These are phyloP conservation scores for Trichoderma breve DNA, from an alignment of 2,329 filamentous ascomycete genomes.

Conservation along the genomic window DNA sequence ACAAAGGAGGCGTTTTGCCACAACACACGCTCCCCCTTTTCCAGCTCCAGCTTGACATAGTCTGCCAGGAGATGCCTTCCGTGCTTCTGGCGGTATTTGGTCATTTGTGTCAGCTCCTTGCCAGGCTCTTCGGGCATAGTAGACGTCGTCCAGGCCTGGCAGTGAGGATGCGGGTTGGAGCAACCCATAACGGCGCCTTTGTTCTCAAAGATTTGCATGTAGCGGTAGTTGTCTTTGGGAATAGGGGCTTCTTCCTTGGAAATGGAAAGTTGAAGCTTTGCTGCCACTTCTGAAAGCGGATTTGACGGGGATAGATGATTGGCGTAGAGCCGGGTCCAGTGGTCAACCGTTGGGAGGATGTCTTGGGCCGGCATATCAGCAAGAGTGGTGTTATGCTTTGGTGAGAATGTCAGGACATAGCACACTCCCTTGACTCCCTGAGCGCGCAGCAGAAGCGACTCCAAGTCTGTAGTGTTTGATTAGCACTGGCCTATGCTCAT, in stretches of 20 bases:
- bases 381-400: slow-evolving; percentile 85
- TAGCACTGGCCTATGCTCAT: neutral
- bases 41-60: slow-evolving; percentile 78
- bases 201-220: slow-evolving; percentile 99
- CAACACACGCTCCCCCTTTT: slow-evolving; percentile 80
- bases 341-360: slow-evolving; percentile 79
- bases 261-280: slow-evolving; percentile 42
- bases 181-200: slow-evolving; percentile 98
- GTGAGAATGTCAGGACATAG: slow-evolving; percentile 93
- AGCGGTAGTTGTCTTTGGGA: slow-evolving; percentile 77
- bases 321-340: slow-evolving; percentile 89
- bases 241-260: slow-evolving; percentile 35
- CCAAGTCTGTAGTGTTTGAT: slow-evolving; percentile 54
- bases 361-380: slow-evolving; percentile 78
- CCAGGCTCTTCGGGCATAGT: slow-evolving; percentile 85
- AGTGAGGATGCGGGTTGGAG: slow-evolving; percentile 96
- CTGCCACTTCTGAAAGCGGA: slow-evolving; percentile 51
- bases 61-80: slow-evolving; percentile 77
- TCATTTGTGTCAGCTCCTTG: slow-evolving; percentile 74
- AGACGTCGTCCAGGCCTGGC: slow-evolving; percentile 94
- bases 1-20: slow-evolving; percentile 85
- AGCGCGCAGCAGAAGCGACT: slow-evolving; percentile 74
- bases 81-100: slow-evolving; percentile 73
- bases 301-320: slow-evolving; percentile 73
- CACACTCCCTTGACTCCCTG: slow-evolving; percentile 91